These are phyloP conservation scores for Phialophora expanda DNA, from an alignment of 2,329 filamentous ascomycete genomes.

Conservation along the genomic window DNA sequence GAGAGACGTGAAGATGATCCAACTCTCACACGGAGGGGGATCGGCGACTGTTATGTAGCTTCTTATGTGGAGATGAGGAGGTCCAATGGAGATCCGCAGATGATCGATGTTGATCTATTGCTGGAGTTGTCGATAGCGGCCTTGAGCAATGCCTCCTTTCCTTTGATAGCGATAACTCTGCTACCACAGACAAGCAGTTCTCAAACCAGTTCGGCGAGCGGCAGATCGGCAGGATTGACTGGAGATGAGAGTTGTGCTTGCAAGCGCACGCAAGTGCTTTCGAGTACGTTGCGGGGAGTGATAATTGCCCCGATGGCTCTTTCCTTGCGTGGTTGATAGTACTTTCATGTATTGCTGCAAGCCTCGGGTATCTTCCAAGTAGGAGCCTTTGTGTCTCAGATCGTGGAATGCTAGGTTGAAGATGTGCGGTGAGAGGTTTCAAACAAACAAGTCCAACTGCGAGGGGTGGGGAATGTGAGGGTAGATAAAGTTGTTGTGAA, in stretches of 20 bases:
- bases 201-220: conserved; percentile 37
- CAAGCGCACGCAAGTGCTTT: conserved; percentile 10
- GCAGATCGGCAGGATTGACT: conserved; percentile 36
- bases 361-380: not conserved
- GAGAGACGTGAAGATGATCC: conserved; percentile 24
- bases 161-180: conserved; percentile 32
- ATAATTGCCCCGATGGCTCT: not conserved
- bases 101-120: conserved; percentile 35
- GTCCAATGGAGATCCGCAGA: conserved; percentile 30
- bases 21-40: conserved; percentile 30
- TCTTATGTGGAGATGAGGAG: conserved; percentile 33
- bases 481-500: conserved; percentile 35
- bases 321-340: not conserved
- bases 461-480: conserved; percentile 33
- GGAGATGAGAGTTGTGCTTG: conserved; percentile 22
- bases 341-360: not conserved
- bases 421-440: conserved; percentile 22
- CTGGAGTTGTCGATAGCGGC: conserved; percentile 33
- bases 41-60: conserved; percentile 39
- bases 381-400: conserved; percentile 17
- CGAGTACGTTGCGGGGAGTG: conserved; percentile 8
- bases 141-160: conserved; percentile 36
- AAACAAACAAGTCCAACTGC: conserved; percentile 22
- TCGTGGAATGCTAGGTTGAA: conserved; percentile 25
- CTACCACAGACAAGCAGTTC: conserved; percentile 21